Percentiles rank a stretch among this genome's conserved stretches.
Conservation (phyloP, 2,329 filamentous ascomycete species). For the Neobulgaria alba region DNA sequence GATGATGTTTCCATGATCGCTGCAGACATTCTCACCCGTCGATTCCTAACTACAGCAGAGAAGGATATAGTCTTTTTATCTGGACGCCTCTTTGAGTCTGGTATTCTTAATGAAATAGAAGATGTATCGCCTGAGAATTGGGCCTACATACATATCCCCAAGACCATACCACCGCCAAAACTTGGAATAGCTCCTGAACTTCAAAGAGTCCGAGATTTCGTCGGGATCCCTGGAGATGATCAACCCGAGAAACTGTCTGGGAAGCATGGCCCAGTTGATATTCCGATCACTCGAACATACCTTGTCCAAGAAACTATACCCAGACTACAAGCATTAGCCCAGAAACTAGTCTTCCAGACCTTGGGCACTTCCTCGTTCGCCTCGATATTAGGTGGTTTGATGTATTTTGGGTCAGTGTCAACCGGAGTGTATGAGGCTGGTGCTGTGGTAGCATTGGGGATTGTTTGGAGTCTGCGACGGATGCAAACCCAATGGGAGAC, state of each 20-base stretch:
- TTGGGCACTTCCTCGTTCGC: slow-evolving; percentile 58
- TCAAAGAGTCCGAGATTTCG: slow-evolving; percentile 16
- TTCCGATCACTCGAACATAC: slow-evolving; percentile 60
- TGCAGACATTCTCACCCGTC: slow-evolving; percentile 65
- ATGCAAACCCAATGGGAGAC: slow-evolving; percentile 57
- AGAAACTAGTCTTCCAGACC: slow-evolving; percentile 67
- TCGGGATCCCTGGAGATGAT: slow-evolving; percentile 13
- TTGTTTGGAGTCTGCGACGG: slow-evolving; percentile 48
- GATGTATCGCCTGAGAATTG: slow-evolving; percentile 12
- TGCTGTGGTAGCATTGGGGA: slow-evolving; percentile 51
- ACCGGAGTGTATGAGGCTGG: slow-evolving; percentile 51
- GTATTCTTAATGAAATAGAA: slow-evolving; percentile 30
- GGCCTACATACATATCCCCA: slow-evolving; percentile 20
- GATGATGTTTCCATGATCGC: slow-evolving; percentile 85
- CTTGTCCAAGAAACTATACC: slow-evolving; percentile 60
- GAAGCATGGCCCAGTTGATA: slow-evolving; percentile 62
- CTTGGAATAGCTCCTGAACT: slow-evolving; percentile 13
- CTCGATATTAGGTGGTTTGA: slow-evolving; percentile 42
- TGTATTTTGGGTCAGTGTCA: slow-evolving; percentile 47
- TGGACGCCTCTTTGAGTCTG: slow-evolving; percentile 63
- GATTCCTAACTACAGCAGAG: slow-evolving; percentile 72
- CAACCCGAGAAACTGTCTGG: slow-evolving; percentile 7
- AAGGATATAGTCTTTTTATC: slow-evolving; percentile 74
- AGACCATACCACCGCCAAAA: slow-evolving; percentile 2
- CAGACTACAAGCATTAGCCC: slow-evolving; percentile 62